These are phyloP conservation scores for Arachis hypogaea DNA, from an alignment of 306 rosid genomes.

Conservation along the genomic window DNA sequence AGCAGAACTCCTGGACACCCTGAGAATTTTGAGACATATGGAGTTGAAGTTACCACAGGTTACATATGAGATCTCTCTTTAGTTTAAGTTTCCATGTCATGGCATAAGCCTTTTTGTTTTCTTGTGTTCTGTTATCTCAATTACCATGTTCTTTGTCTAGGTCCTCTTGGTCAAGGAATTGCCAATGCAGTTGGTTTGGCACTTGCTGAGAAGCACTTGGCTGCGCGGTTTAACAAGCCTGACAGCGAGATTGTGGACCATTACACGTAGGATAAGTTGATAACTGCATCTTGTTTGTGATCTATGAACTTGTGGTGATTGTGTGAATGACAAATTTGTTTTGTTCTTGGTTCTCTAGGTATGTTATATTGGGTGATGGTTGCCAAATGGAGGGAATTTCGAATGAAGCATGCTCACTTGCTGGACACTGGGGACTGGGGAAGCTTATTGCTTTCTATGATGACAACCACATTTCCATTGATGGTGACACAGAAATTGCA, in stretches of 20 bases:
- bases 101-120: slow-evolving; percentile 2
- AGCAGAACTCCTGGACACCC: slow-evolving; percentile 99
- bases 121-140: slow-evolving; percentile 22
- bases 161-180: slow-evolving; percentile 98
- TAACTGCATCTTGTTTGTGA: slow-evolving; percentile 31
- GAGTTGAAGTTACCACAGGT: slow-evolving; percentile 99
- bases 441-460: slow-evolving; percentile 93
- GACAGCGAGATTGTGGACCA: slow-evolving; percentile 93
- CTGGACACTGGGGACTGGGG: slow-evolving; percentile 99
- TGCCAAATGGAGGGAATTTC: slow-evolving; percentile 99
- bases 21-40: slow-evolving; percentile 93
- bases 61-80: slow-evolving; percentile 15
- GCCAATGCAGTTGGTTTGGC: slow-evolving; percentile 98
- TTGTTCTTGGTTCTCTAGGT: slow-evolving; percentile 46
- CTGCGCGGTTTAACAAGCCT: slow-evolving; percentile 93
- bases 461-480: slow-evolving; percentile 98
- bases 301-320: slow-evolving; percentile 24
- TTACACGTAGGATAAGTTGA: slow-evolving; percentile 65
- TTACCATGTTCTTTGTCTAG: slow-evolving; percentile 50
- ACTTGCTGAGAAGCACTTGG: slow-evolving; percentile 96
- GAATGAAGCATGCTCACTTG: slow-evolving; percentile 88
- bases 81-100: neutral
- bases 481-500: slow-evolving; percentile 94
- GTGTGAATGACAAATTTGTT: slow-evolving; percentile 21
- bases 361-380: slow-evolving; percentile 90